Evolutionary conservation across 768 basidiomycete genomes (phyloP).

Genomic region (Mycena metata): DNA sequence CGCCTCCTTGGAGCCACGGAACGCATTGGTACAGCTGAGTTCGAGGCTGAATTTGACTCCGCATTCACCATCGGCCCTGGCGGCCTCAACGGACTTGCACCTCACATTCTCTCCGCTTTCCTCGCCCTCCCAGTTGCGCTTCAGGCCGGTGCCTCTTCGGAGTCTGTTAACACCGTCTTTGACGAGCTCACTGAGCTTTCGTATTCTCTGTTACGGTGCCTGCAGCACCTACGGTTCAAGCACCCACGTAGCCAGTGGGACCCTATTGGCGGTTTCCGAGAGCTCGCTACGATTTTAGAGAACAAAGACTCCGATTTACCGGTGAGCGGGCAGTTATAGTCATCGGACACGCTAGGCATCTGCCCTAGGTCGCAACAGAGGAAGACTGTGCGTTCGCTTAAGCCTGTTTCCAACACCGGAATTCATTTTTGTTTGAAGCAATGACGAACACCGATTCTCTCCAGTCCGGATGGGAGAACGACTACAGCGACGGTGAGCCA

Average conservation of each 20-base stretch:
- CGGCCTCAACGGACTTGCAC: neutral
- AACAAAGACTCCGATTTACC: neutral
- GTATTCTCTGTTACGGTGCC: neutral
- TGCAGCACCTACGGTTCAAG: neutral
- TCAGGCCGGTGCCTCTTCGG: neutral
- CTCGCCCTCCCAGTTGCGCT: neutral
- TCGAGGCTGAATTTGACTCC: neutral
- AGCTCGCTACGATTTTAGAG: neutral
- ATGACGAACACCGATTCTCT: slow-evolving; percentile 1
- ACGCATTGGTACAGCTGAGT: neutral
- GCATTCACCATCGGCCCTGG: neutral
- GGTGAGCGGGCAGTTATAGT: neutral
- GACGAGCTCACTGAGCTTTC: neutral
- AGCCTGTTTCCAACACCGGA: too few relatives aligned
- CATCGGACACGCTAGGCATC: neutral
- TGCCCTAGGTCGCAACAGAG: neutral
- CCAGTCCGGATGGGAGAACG: neutral
- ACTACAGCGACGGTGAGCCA: neutral
- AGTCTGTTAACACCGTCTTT: neutral
- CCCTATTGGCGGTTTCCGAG: neutral
- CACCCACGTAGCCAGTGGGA: neutral
- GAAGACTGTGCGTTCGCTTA: neutral
- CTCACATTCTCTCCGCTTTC: neutral
- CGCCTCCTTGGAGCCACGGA: neutral
- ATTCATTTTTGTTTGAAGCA: too few relatives aligned